phyloP scores from a whole-genome alignment of 345 rosid species.

The Corchorus olitorius region DNA sequence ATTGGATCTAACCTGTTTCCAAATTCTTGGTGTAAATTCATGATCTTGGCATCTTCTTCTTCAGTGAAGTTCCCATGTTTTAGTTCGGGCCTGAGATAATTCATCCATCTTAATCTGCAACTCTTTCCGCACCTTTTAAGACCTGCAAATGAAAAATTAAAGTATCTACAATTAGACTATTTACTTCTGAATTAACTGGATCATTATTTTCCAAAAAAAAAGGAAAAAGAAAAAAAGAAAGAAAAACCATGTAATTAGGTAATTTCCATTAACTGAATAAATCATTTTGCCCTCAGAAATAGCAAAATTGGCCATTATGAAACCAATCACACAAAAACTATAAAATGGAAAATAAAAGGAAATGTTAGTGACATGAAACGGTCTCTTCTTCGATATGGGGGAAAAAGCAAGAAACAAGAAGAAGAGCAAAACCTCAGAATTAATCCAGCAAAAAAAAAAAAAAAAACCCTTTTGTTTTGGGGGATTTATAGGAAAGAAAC shows the following conservation, averaged over 20 bases:
- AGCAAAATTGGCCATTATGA: neutral
- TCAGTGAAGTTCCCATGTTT: constrained; percentile 40
- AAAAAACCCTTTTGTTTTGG: too few relatives aligned
- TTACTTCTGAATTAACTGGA: neutral
- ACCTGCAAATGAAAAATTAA: constrained; percentile 24
- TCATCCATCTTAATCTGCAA: constrained; percentile 49
- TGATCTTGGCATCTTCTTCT: constrained; percentile 40
- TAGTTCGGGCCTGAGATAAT: constrained; percentile 41
- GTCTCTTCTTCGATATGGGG: too few relatives aligned
- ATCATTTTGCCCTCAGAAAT: neutral
- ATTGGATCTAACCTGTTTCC: constrained; percentile 32
- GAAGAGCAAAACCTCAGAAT: neutral
- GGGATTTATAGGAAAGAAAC: neutral
- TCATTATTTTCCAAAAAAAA: too few relatives aligned
- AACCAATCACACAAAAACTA: neutral
- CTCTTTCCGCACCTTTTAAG: constrained; percentile 47
- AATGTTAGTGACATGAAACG: too few relatives aligned
- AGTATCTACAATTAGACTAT: neutral
- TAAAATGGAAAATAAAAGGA: neutral
- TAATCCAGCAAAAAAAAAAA: neutral
- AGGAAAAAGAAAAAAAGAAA: too few relatives aligned
- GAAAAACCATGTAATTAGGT: neutral
- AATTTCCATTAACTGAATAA: neutral
- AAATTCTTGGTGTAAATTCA: constrained; percentile 24
- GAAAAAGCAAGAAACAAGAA: too few relatives aligned